Percentiles rank a stretch among this genome's conserved stretches.
phyloP scores from a whole-genome alignment of 1,284 basidiomycete species.

The Ustilago loliicola region DNA sequence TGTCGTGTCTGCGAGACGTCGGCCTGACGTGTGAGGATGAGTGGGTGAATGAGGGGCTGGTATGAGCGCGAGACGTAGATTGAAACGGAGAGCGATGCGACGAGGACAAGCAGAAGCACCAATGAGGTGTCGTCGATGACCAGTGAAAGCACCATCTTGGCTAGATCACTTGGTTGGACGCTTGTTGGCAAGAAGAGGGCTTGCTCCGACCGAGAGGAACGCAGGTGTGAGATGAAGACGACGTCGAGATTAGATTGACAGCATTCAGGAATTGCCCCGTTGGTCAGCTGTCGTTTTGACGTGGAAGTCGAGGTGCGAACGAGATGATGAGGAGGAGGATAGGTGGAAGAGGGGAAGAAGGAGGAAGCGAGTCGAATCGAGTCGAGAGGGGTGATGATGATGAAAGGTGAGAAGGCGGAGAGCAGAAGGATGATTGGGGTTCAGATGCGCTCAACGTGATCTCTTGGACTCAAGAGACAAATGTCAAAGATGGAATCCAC shows the following conservation, averaged over 20 bases:
- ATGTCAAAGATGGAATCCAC: neutral
- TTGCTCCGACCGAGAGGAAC: neutral
- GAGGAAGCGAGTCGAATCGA: neutral
- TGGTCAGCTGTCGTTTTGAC: neutral
- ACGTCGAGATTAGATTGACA: slow-evolving; percentile 8
- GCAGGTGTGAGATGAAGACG: neutral
- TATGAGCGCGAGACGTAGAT: slow-evolving; percentile 57
- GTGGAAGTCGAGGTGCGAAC: neutral
- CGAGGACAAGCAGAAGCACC: slow-evolving; percentile 54
- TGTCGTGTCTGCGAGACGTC: slow-evolving; percentile 63
- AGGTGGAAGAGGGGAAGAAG: neutral
- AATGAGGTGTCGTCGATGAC: slow-evolving; percentile 65
- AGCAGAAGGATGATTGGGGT: neutral
- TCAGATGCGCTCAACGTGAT: too few relatives aligned
- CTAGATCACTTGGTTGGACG: neutral
- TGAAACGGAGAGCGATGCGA: slow-evolving; percentile 46
- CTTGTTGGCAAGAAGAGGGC: neutral
- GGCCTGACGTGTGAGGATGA: slow-evolving; percentile 66
- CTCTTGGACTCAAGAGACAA: too few relatives aligned
- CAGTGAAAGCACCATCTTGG: slow-evolving; percentile 56
- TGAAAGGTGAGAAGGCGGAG: neutral
- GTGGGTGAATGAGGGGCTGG: slow-evolving; percentile 66
- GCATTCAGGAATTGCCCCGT: neutral
- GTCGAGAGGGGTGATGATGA: neutral
- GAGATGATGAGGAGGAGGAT: neutral